Percentiles rank a stretch among this genome's conserved stretches.
Evolutionary conservation across 2,329 filamentous ascomycete genomes (phyloP).

Genomic region (Fusarium sp.): DNA sequence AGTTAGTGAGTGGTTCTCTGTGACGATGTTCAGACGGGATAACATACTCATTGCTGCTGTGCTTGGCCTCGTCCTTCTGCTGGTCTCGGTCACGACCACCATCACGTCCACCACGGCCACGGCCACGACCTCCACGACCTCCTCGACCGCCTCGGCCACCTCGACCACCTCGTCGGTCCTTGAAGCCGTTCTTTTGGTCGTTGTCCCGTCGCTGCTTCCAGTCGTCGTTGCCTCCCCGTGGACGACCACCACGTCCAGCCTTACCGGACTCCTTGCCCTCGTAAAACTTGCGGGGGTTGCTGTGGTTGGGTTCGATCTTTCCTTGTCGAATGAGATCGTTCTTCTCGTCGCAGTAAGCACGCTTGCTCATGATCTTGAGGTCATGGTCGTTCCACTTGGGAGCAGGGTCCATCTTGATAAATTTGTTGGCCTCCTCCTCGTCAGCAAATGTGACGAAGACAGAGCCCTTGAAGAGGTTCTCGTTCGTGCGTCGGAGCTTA

Average conservation of each 20-base stretch:
- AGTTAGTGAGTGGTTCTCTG: slow-evolving; percentile 28
- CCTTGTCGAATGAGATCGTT: slow-evolving; percentile 77
- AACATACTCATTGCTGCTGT: slow-evolving; percentile 49
- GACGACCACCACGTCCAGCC: slow-evolving; percentile 57
- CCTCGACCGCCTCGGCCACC: slow-evolving; percentile 61
- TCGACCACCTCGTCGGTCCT: slow-evolving; percentile 60
- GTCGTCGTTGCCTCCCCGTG: slow-evolving; percentile 62
- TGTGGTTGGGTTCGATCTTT: slow-evolving; percentile 71
- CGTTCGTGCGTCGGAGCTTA: slow-evolving; percentile 82
- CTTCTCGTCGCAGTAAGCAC: slow-evolving; percentile 86
- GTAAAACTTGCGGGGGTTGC: slow-evolving; percentile 60
- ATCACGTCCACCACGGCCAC: slow-evolving; percentile 56
- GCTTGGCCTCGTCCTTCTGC: slow-evolving; percentile 46
- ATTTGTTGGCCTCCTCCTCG: slow-evolving; percentile 82
- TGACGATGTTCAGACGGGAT: background rate
- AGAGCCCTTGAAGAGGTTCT: slow-evolving; percentile 91
- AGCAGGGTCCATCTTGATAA: slow-evolving; percentile 82
- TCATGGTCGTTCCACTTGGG: slow-evolving; percentile 87
- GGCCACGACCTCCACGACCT: slow-evolving; percentile 60
- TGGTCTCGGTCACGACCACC: slow-evolving; percentile 58
- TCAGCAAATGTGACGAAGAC: slow-evolving; percentile 93
- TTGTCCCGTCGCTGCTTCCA: slow-evolving; percentile 75
- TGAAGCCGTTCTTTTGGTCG: slow-evolving; percentile 72
- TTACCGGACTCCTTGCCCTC: slow-evolving; percentile 61
- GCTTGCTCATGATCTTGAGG: slow-evolving; percentile 88